Percentiles rank a stretch among this genome's conserved stretches.
These are phyloP conservation scores for Pythium scleroteichum DNA, from an alignment of 352 stramenopile genomes.

Conservation along the genomic window DNA sequence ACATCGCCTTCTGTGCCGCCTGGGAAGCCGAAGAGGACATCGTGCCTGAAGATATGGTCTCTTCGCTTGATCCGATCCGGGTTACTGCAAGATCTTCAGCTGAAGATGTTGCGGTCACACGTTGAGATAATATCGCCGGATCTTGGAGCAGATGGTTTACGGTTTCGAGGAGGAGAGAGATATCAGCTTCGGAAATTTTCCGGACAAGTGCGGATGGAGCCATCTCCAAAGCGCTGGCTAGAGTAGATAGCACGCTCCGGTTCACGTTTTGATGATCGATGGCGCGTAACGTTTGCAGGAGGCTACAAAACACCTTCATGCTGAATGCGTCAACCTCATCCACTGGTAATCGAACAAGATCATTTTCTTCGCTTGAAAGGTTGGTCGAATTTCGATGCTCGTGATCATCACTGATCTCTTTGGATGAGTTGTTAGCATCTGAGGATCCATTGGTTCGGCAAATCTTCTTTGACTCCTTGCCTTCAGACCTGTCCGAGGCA, in stretches of 20 bases:
- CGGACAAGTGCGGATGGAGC: conserved; percentile 55
- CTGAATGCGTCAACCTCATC: conserved; percentile 55
- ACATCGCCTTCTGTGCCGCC: conserved; percentile 13
- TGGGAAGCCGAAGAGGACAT: not conserved
- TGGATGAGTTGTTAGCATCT: not conserved
- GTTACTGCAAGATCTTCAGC: too few relatives aligned
- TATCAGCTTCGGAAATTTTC: conserved; percentile 46
- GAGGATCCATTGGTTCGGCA: not conserved
- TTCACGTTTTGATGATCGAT: conserved; percentile 75
- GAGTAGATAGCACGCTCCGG: conserved; percentile 56
- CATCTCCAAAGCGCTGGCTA: conserved; percentile 78
- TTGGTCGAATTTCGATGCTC: conserved; percentile 2
- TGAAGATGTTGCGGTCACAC: too few relatives aligned
- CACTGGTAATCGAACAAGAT: conserved; percentile 20
- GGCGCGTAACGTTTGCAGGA: conserved; percentile 52
- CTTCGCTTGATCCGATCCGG: not conserved
- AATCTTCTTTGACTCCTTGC: conserved; percentile 4
- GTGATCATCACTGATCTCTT: too few relatives aligned
- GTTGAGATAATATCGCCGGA: conserved; percentile 10
- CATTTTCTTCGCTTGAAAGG: not conserved
- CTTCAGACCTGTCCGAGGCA: conserved; percentile 32
- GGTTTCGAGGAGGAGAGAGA: conserved; percentile 67
- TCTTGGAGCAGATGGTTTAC: conserved; percentile 72
- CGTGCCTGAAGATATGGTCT: too few relatives aligned
- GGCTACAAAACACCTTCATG: conserved; percentile 40